Base-by-base conservation (phyloP, 768 basidiomycete species). In the Leccinum disarticulatum region DNA sequence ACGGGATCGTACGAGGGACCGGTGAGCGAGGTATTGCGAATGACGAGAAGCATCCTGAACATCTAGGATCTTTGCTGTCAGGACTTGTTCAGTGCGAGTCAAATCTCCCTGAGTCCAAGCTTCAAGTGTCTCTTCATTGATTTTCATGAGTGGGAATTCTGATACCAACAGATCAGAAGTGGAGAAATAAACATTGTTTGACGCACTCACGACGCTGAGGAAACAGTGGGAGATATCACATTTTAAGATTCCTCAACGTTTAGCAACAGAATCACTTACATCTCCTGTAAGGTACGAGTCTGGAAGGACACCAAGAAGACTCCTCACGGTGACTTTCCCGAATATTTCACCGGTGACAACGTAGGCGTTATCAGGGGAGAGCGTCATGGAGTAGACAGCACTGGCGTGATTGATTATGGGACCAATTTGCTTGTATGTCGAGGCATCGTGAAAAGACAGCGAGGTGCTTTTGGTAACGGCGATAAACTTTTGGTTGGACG, bases 51-150 rank as follows among this genome's bases (percentile, higher is more conserved):
- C 4, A 22, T 27, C 22, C 2, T 27, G 36, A 0, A 31, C 11
- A 6, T 17, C 27, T 6, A 6, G 0, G 8, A 62, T 47, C 0
- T 52, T 53, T 28, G 49, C 25, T 3, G 30, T 28, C 25, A 63
- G 22, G 28, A 54, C 15, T 27, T 51, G 19, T 54, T 63, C 62
- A 0, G 19, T 33, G 2, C 41, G 36, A 19, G 27, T 25, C 7
- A 61, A 27, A 27, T 56, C 27, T 2, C 52, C 46, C 4, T 46
- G 22, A 9, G 5, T 51, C 62, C 62, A 63, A 1, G 38, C 53
- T 4, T 30, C 14, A 22, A 54, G 54, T 43, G 9, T 15, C 22
- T 2, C 13, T 15, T 48, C 14, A 1, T 17, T 25, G 19, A 58
- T 31, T n/a, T 6, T 4, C 3, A 63, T 27, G 1, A 63, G 31